phyloP scores from a whole-genome alignment of 163 green algal genomes.

The Smithsoniella earleae region DNA sequence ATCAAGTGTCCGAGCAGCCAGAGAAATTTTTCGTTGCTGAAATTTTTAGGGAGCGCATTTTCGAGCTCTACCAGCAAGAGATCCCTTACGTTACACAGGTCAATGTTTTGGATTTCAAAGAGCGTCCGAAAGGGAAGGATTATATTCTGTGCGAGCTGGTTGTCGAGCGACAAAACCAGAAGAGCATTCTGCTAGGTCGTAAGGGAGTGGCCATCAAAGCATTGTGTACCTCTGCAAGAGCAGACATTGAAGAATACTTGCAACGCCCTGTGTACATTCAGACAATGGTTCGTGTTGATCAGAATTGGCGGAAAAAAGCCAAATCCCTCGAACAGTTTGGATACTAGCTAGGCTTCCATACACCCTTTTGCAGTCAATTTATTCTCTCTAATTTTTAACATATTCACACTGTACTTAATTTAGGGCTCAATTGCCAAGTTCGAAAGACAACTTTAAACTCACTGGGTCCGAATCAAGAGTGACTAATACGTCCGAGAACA shows the following conservation, averaged over 20 bases:
- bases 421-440: too few species aligned
- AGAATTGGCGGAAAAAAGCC: slow-evolving; percentile 44
- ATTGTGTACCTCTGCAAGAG: slow-evolving; percentile 40
- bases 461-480: too few species aligned
- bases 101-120: slow-evolving; percentile 66
- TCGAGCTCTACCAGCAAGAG: slow-evolving; percentile 82
- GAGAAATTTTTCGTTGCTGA: slow-evolving; percentile 86
- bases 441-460: too few species aligned
- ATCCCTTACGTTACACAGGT: slow-evolving; percentile 77
- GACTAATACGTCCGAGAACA: too few species aligned
- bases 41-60: slow-evolving; percentile 92
- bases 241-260: slow-evolving; percentile 50
- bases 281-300: slow-evolving; percentile 42
- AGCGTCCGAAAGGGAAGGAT: slow-evolving; percentile 65
- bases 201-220: slow-evolving; percentile 42
- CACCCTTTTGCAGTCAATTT: too few species aligned
- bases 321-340: slow-evolving; percentile 45
- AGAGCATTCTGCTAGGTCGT: slow-evolving; percentile 60
- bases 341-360: too few species aligned
- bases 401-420: too few species aligned
- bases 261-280: slow-evolving; percentile 49
- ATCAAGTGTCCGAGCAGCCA: slow-evolving; percentile 53
- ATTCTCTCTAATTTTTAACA: too few species aligned
- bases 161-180: slow-evolving; percentile 65
- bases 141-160: slow-evolving; percentile 57